Base-by-base conservation (phyloP, 805 yeast genomes). In the Candida manassasensis region DNA sequence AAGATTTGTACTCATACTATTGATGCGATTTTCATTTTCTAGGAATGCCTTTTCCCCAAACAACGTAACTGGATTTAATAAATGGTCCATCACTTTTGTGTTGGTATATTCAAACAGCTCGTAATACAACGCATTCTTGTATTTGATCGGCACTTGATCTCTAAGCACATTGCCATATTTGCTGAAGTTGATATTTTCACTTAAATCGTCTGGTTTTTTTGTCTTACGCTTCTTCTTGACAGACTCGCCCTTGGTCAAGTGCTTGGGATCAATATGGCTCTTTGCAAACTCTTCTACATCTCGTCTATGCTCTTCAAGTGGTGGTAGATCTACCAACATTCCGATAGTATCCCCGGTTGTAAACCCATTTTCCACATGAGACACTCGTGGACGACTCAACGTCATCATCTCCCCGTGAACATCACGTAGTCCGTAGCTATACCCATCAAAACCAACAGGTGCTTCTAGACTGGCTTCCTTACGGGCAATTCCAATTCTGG, bases 391-490 rank as follows among this genome's bases (percentile, higher is more conserved):
- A 32, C 89, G 71, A 39, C 90, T 80, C 29, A 82, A 59, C 44
- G 93, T 94, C 16, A 93, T 69, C 19, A 75, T 75, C 45, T 84
- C 84, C 2, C 95, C 89, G 5, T 72, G 69, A 24, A 73, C 71
- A 59, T 90, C 97, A 40, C 97, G 69, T 2, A 93, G 51, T 2
- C 96, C 97, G 57, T 93, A 90, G 0, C 96, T 90, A 60, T 88
- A 93, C 0, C 88, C 90, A 57, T 93, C 97, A 49, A 77, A 86
- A 3, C 99, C 99, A 4, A 89, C 93, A 0, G 99, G 97, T 0
- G 95, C 95, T 47, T 90, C 97, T 29, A 89, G 59, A 33, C 87
- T 76, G 2, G 96, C 93, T 51, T 90, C 97, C 42, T 87, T 71
- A 35, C 97, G 65, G 0, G 82, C 82, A 24, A 90, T 52, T 0